Evolutionary conservation across 2,329 filamentous ascomycete species (phyloP).

Genomic region (Myriosclerotinia duriaeana): DNA sequence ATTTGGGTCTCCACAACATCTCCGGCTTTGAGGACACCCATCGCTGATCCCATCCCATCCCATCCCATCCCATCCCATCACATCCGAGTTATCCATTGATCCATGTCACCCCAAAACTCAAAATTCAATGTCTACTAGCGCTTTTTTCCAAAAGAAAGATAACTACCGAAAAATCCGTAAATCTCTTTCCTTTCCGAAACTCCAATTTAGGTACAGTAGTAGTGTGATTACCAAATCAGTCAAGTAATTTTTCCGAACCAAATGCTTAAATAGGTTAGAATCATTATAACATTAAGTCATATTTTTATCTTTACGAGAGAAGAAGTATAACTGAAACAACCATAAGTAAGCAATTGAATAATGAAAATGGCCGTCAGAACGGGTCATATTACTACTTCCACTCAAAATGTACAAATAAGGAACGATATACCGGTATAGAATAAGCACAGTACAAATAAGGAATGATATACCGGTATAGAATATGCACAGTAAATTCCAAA

Average conservation of each 20-base stretch:
- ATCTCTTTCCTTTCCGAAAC: neutral
- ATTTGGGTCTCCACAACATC: neutral
- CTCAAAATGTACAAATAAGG: neutral
- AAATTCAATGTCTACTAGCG: too few relatives aligned
- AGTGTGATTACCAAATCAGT: neutral
- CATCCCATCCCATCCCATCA: neutral
- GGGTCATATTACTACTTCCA: neutral
- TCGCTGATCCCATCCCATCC: neutral
- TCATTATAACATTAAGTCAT: too few relatives aligned
- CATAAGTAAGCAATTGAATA: neutral
- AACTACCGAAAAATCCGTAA: neutral
- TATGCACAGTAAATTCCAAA: neutral
- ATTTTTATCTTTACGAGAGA: neutral
- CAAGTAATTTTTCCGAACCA: neutral
- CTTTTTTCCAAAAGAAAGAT: neutral
- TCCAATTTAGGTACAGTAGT: constrained; percentile 5
- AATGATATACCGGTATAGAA: neutral
- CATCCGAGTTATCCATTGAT: neutral
- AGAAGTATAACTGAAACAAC: too few relatives aligned
- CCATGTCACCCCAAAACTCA: neutral
- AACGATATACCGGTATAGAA: neutral
- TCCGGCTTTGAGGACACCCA: neutral
- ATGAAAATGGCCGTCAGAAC: neutral
- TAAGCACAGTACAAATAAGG: neutral
- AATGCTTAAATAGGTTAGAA: neutral